Evolutionary conservation across 495 filamentous ascomycete genomes (phyloP), one percentile per base, ranked within the genome.

Genomic region (Neurospora sublineolata): DNA sequence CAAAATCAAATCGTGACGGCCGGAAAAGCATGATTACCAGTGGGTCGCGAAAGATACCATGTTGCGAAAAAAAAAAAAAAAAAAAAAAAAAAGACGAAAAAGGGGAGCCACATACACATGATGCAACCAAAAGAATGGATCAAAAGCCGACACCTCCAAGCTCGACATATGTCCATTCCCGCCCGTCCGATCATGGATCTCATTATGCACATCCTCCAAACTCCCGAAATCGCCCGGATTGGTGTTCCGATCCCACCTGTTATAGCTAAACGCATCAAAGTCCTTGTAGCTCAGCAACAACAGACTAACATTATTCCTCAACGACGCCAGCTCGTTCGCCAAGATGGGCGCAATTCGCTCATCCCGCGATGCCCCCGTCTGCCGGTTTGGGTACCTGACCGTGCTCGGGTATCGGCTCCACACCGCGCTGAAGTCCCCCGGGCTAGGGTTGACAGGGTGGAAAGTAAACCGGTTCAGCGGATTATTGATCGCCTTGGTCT

Each of bases 51-150:
- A 52, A 27, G 52, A 60, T 30, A 9, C 12, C 23, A 14, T 60
- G 46, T 58, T 30, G 52, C 23, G 12, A 6, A 60, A 16, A 8
- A n/a, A n/a, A n/a, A n/a, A n/a, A n/a, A n/a, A n/a, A 2, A 18
- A 2, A 20, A n/a, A 1, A 7, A 9, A 23, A 9, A n/a, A 9
- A 3, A 8, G n/a, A n/a, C n/a, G n/a, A n/a, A n/a, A n/a, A n/a
- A n/a, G n/a, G 33, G 33, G 33, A 4, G 5, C 33, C 33, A 36
- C 33, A 5, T 36, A 37, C 69, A 83, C 78, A 70, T 86, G 83
- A 70, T 93, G 91, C 16, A 93, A 79, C 82, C 86, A 91, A 78
- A 93, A 94, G 36, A 91, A 78, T 0, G 91, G 91, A 76, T 93
- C 91, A 75, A 91, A 93, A 12, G 87, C 85, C 14, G 91, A 87